A percentile compares a stretch with the other conserved stretches of the same genome.
Conservation (phyloP, 768 basidiomycete genomes). For the Naganishia antarctica region DNA sequence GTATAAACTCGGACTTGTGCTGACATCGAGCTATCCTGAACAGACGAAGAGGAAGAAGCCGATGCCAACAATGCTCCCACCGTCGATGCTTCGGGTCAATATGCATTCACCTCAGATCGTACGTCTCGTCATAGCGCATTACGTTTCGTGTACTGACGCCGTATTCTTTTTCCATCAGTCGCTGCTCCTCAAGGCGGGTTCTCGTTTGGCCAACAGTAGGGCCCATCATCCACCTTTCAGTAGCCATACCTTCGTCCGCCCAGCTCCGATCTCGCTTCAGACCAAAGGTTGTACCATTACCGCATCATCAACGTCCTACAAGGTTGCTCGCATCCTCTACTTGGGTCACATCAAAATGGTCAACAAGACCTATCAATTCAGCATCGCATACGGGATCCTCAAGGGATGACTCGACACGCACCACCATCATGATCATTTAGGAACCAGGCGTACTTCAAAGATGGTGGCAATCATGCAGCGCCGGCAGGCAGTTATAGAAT, state of each 20-base stretch:
- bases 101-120: conserved; percentile 50
- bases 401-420: conserved; percentile 28
- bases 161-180: conserved; percentile 53
- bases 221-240: neutral
- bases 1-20: neutral
- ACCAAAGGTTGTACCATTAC: conserved; percentile 1
- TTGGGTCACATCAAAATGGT: conserved; percentile 10
- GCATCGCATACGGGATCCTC: conserved; percentile 25
- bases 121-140: conserved; percentile 21
- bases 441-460: neutral
- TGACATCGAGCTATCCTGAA: conserved; percentile 24
- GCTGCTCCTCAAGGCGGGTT: conserved; percentile 91
- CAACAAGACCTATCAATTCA: conserved; percentile 7
- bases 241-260: neutral
- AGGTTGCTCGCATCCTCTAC: conserved; percentile 5
- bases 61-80: conserved; percentile 71
- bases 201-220: conserved; percentile 62
- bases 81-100: conserved; percentile 53
- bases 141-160: conserved; percentile 65
- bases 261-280: conserved; percentile 1
- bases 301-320: conserved; percentile 15
- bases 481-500: neutral
- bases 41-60: conserved; percentile 79
- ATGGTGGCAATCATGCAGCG: neutral
- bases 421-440: neutral